These are phyloP conservation scores for Penicillium sp. DNA, from an alignment of 2,329 filamentous ascomycete genomes.

Conservation along the genomic window DNA sequence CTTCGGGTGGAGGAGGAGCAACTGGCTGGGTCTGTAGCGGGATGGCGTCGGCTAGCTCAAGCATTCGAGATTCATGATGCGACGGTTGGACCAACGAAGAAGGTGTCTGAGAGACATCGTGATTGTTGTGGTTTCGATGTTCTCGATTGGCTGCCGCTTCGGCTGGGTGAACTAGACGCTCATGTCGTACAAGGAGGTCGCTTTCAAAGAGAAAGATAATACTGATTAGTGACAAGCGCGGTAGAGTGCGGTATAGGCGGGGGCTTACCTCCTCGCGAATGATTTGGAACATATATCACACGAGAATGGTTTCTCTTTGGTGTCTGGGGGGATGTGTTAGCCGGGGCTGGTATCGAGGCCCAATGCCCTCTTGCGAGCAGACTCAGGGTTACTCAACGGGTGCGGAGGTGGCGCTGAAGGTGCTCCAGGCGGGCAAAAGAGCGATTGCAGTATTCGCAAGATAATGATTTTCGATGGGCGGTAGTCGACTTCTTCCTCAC, in stretches of 20 bases:
- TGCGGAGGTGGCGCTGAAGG: slow-evolving; percentile 57
- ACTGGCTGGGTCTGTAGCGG: slow-evolving; percentile 45
- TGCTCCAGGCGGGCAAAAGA: slow-evolving; percentile 55
- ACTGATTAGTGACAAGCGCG: slow-evolving; percentile 30
- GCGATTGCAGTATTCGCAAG: slow-evolving; percentile 54
- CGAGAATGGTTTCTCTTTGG: slow-evolving; percentile 56
- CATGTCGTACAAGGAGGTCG: slow-evolving; percentile 56
- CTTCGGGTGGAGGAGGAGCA: slow-evolving; percentile 39
- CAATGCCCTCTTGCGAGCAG: slow-evolving; percentile 18
- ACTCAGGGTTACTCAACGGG: slow-evolving; percentile 50
- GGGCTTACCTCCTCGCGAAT: slow-evolving; percentile 51
- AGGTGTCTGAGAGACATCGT: slow-evolving; percentile 40
- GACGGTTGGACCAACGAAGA: slow-evolving; percentile 43
- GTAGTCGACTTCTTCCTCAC: slow-evolving; percentile 47
- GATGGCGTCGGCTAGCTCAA: slow-evolving; percentile 51
- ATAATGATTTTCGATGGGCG: slow-evolving; percentile 51
- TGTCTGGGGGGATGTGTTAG: slow-evolving; percentile 45
- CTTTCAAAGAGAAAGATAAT: slow-evolving; percentile 32
- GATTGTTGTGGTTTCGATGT: slow-evolving; percentile 38
- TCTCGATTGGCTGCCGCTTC: slow-evolving; percentile 48
- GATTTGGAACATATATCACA: slow-evolving; percentile 56
- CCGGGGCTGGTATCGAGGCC: slow-evolving; percentile 2
- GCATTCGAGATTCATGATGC: slow-evolving; percentile 49
- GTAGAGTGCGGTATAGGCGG: slow-evolving; percentile 7
- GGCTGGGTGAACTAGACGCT: slow-evolving; percentile 53